A percentile compares a stretch with the other conserved stretches of the same genome.
Evolutionary conservation across 2,329 filamentous ascomycete species (phyloP).

Genomic region (Berkeleyomyces rouxiae): DNA sequence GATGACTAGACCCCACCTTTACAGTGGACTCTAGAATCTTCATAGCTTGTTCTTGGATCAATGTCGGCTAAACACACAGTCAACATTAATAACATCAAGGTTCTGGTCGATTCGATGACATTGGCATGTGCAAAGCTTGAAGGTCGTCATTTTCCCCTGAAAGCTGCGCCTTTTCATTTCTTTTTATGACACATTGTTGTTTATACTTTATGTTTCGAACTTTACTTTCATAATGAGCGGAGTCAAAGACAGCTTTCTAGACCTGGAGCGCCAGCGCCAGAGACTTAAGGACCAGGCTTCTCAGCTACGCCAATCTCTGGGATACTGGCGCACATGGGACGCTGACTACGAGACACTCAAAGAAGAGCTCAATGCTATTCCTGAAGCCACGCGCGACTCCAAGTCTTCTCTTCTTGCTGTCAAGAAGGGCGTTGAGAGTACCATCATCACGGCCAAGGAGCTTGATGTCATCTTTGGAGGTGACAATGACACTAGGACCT

Average conservation of each 20-base stretch:
- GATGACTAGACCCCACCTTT: not conserved
- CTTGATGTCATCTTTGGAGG: constrained; percentile 30
- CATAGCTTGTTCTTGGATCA: not conserved
- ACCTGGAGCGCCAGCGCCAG: constrained; percentile 58
- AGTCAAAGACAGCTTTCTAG: constrained; percentile 37
- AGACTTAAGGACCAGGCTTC: constrained; percentile 58
- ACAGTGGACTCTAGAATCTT: not conserved
- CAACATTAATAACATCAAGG: not conserved
- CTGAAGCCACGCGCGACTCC: constrained; percentile 25
- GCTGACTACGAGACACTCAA: constrained; percentile 81
- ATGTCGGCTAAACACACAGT: not conserved
- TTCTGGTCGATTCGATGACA: not conserved
- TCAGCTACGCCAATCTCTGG: constrained; percentile 55
- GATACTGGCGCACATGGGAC: constrained; percentile 82
- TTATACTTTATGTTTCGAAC: not conserved
- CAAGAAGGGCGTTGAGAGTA: constrained; percentile 42
- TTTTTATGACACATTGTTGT: too few species aligned
- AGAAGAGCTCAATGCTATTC: constrained; percentile 53
- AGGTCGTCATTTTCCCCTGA: not conserved
- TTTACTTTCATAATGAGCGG: constrained; percentile 23
- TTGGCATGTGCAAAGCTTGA: constrained; percentile 1
- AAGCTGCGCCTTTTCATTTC: too few species aligned
- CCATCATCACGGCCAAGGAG: constrained; percentile 43
- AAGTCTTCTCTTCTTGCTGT: constrained; percentile 39
- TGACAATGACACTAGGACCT: constrained; percentile 17